Evolutionary conservation across 345 rosid species (phyloP), one percentile per base, ranked within the genome.

Genomic region (Eucalyptus fibrosa): DNA sequence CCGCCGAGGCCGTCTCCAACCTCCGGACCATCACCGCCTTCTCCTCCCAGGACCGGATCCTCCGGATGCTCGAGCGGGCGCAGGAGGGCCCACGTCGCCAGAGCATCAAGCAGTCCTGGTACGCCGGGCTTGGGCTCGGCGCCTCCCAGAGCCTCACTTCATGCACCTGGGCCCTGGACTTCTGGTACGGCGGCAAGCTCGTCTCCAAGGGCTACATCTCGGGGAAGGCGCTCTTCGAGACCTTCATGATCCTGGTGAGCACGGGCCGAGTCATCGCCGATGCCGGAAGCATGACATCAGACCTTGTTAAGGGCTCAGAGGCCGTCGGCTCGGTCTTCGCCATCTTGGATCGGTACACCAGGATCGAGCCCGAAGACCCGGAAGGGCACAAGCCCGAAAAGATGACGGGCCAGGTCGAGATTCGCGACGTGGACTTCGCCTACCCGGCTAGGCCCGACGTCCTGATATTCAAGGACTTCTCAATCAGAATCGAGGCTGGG

Each of bases 161-260:
- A 15, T 92, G 91, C 53, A 90, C 92, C 19, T 92, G 94, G 96
- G 97, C 99, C 18, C 87, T 95, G 7, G 94, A 93, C 88, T 95
- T 94, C 32, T 97, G 98, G 98, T 96, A 94, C 4, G 97, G 98
- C 23, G 97, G 97, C 45, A 94, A 90, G 89, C 94, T 95, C 82
- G 89, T 97, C 4, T 34, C 93, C 15, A 89, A 88, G 40, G 99
- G 96, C 18, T 90, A 91, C 89, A 93, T 97, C 77, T 89, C 91
- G 0, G 87, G 94, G 1, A 95, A 94, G 88, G 94, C 93, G 45
- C 88, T 97, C 51, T 94, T 94, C 21, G 91, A 95, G 88, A 94
- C 97, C 12, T 95, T 95, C 90, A 90, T 96, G 94, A 93, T 96
- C 86, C 87, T 96, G 88, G 93, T 95, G 24, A 93, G 94, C 92